Base-by-base conservation (phyloP, 345 rosid species). In the Sonneratia caseolaris region DNA sequence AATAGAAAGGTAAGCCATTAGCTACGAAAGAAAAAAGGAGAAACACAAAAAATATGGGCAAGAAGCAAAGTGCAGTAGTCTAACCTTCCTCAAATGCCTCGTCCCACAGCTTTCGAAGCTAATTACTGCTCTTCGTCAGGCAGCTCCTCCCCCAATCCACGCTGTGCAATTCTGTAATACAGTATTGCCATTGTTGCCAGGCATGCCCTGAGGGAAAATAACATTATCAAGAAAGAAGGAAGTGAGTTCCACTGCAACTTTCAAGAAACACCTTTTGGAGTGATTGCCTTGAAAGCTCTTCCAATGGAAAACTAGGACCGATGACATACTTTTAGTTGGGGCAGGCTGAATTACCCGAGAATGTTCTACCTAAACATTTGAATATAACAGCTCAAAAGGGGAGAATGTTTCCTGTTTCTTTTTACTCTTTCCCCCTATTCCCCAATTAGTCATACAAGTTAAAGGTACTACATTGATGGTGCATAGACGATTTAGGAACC, bases 181-280 rank as follows among this genome's bases (percentile, higher is more conserved):
- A 96, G 84, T 74, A 96, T 84, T 71, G 91, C 97, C 98, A 96
- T 96, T 10, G 98, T 92, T 14, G 98, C 94, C 92, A 96, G 83
- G 79, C 99, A 96, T 4, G 99, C 99, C 94, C 99, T 96, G 97
- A 81, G 73, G 56, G 7, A 38, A 43, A 32, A 12, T 21, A 66
- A 21, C 16, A 68, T 13, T 12, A 68, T 68, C 45, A 45, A n/a
- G 9, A 51, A 72, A 32, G 3, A 68, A 45, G 19, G 11, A 7
- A 62, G 27, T 62, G 66, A 32, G 37, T 62, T 62, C 37, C 9
- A 11, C 13, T 61, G 37, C 15, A 13, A 32, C 18, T 24, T 4
- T 22, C 2, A 9, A 1, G 18, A 18, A 15, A 7, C 57, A 51
- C 3, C 62, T 7, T 21, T 21, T n/a, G 12, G 7, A 7, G 62